Evolutionary conservation across 1,284 basidiomycete species (phyloP).

Genomic region (Tremellales sp.): DNA sequence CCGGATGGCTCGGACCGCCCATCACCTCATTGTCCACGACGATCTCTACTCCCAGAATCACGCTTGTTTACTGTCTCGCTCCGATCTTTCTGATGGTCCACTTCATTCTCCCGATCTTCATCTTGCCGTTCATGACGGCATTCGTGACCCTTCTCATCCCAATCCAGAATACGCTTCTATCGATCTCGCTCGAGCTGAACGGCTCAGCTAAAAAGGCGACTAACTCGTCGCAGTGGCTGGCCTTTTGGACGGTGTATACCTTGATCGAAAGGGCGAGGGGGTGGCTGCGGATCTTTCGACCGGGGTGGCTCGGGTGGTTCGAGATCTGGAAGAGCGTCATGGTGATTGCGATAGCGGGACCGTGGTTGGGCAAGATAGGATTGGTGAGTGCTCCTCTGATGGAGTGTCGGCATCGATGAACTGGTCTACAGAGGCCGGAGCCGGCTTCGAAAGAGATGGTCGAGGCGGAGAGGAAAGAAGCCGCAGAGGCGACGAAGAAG

Average conservation of each 20-base stretch:
- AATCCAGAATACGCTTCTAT: conserved; percentile 11
- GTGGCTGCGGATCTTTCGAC: conserved; percentile 9
- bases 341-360: conserved; percentile 17
- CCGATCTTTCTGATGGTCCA: conserved; percentile 12
- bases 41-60: not conserved
- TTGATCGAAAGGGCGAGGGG: conserved; percentile 12
- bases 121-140: conserved; percentile 18
- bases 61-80: not conserved
- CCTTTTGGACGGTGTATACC: conserved; percentile 19
- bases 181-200: conserved; percentile 4
- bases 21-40: conserved; percentile 8
- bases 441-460: conserved; percentile 6
- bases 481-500: conserved; percentile 1
- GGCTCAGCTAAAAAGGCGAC: not conserved
- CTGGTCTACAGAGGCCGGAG: not conserved
- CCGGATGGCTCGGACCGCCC: conserved; percentile 3
- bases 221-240: conserved; percentile 17
- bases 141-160: conserved; percentile 19
- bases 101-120: conserved; percentile 15
- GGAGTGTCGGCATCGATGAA: not conserved
- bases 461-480: conserved; percentile 1
- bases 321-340: conserved; percentile 14
- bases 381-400: conserved; percentile 19
- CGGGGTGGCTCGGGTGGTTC: conserved; percentile 11
- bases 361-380: conserved; percentile 18